Evolutionary conservation across 495 filamentous ascomycete genomes (phyloP).

Genomic region (Penicillium angulare): DNA sequence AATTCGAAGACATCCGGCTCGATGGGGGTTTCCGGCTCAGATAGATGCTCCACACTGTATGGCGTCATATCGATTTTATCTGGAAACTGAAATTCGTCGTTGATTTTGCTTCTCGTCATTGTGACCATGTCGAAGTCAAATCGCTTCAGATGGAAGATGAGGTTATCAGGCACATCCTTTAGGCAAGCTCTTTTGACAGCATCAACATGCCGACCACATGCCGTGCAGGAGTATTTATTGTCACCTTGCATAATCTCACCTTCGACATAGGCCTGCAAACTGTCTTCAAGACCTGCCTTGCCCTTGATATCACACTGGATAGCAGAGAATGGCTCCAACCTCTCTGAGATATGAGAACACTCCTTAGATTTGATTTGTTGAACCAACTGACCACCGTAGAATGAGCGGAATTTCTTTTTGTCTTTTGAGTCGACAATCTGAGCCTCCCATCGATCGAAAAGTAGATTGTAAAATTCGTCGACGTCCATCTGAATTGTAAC

Average conservation of each 20-base stretch:
- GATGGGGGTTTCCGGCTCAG: slow-evolving; percentile 52
- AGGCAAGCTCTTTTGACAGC: slow-evolving; percentile 92
- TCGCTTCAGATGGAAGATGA: slow-evolving; percentile 94
- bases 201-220: slow-evolving; percentile 85
- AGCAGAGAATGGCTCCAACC: slow-evolving; percentile 86
- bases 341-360: slow-evolving; percentile 89
- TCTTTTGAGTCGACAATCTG: slow-evolving; percentile 66
- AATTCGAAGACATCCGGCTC: slow-evolving; percentile 80
- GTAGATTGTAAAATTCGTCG: slow-evolving; percentile 92
- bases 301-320: slow-evolving; percentile 98
- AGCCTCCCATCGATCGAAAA: slow-evolving; percentile 88
- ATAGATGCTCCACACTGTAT: slow-evolving; percentile 86
- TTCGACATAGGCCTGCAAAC: slow-evolving; percentile 88
- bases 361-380: slow-evolving; percentile 96
- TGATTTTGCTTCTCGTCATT: slow-evolving; percentile 87
- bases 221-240: slow-evolving; percentile 97
- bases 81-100: slow-evolving; percentile 91
- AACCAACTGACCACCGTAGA: slow-evolving; percentile 88
- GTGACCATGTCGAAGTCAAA: slow-evolving; percentile 93
- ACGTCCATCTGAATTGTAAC: slow-evolving; percentile 94
- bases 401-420: slow-evolving; percentile 75
- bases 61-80: slow-evolving; percentile 81
- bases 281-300: slow-evolving; percentile 79
- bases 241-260: slow-evolving; percentile 98
- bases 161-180: slow-evolving; percentile 88